Base-by-base conservation (phyloP, 1,284 basidiomycete genomes). In the Amylostereum chailletii region DNA sequence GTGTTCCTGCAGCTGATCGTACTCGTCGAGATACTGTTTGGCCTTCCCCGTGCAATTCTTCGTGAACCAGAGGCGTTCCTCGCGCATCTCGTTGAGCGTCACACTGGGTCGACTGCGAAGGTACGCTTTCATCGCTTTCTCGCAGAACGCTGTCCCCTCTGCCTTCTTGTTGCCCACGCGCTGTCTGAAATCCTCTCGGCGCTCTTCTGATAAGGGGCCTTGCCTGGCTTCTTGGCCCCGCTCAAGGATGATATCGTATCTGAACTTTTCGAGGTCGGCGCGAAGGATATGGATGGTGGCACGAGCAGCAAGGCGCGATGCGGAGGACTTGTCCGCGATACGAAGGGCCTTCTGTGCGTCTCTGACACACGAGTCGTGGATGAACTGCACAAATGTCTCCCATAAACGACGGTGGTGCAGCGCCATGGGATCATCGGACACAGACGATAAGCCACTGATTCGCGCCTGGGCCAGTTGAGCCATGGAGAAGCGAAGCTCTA, bases 401-500 rank as follows among this genome's bases (percentile, higher is more conserved):
- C 72, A 80, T n/a, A n/a, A n/a, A n/a, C n/a, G n/a, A n/a, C n/a
- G n/a, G 54, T 57, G 59, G 34, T 48, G 46, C 3, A 30, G 45
- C 32, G 48, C 34, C 10, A 19, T 32, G 30, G 46, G 42, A 2
- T 56, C 56, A 31, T 44, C 41, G 1, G 48, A 49, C 11, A 45
- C 38, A 5, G 37, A 49, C 1, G 53, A 26, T 0, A 63, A 61
- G 57, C 51, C 54, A 11, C 46, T 47, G 43, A 55, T 33, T 44
- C 52, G 55, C 38, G 56, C 53, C 31, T 58, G 53, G 0, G 68
- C 69, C 39, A 77, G 57, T 27, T 71, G 61, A 2, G 60, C 68
- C 30, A 76, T 58, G 7, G 60, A 60, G 53, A 75, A 65, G 0
- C 77, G 71, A 10, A 78, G 57, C 9, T 71, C 62, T 47, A 81